Percentiles rank a stretch among this genome's conserved stretches.
Evolutionary conservation across 2,329 filamentous ascomycete species (phyloP).

Genomic region (Fusarium sp.): DNA sequence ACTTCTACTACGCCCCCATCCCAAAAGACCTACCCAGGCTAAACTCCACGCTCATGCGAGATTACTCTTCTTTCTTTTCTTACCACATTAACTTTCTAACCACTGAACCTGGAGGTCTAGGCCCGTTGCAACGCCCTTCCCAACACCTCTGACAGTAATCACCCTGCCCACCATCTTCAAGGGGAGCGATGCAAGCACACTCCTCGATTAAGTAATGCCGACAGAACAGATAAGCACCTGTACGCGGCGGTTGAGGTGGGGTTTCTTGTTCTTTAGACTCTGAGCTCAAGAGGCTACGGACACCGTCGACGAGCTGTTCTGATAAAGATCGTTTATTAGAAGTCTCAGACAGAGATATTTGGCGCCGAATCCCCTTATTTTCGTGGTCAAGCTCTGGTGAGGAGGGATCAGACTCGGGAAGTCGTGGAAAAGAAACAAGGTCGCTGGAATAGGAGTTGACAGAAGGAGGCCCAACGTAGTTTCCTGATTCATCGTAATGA

Average conservation of each 20-base stretch:
- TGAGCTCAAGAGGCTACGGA: slow-evolving; percentile 20
- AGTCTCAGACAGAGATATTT: not conserved
- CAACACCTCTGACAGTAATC: slow-evolving; percentile 42
- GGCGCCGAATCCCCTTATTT: not conserved
- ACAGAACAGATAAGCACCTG: slow-evolving; percentile 34
- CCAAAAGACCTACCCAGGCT: not conserved
- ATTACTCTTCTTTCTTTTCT: not conserved
- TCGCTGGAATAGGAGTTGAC: not conserved
- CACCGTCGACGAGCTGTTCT: slow-evolving; percentile 21
- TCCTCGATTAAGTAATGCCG: slow-evolving; percentile 30
- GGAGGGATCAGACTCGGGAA: slow-evolving; percentile 10
- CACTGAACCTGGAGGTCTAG: slow-evolving; percentile 24
- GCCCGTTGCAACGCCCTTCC: slow-evolving; percentile 35
- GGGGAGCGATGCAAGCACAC: slow-evolving; percentile 28
- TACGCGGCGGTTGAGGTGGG: slow-evolving; percentile 28
- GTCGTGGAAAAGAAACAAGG: slow-evolving; percentile 31
- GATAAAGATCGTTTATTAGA: slow-evolving; percentile 11
- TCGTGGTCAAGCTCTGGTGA: slow-evolving; percentile 3
- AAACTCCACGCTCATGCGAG: not conserved
- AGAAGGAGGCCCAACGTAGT: slow-evolving; percentile 22
- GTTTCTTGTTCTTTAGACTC: slow-evolving; percentile 3
- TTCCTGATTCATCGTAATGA: slow-evolving; percentile 27
- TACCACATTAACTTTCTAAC: slow-evolving; percentile 25
- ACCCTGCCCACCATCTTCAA: slow-evolving; percentile 18
- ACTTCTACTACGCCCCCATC: not conserved